phyloP scores from a whole-genome alignment of 2,329 filamentous ascomycete genomes.

The Venturia aucupariae region DNA sequence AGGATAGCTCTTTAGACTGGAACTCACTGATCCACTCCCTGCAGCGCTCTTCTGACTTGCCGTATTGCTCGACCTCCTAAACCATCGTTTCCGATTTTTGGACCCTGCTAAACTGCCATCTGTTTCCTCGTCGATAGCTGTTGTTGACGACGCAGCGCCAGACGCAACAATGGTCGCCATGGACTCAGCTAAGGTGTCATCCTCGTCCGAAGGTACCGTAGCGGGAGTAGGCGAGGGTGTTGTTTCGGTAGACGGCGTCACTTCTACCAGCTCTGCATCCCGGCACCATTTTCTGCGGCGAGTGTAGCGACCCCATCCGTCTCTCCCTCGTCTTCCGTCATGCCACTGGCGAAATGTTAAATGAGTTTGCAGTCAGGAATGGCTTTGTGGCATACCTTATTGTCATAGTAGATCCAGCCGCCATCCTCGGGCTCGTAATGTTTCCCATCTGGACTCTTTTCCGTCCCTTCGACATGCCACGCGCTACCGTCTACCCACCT shows the following conservation, averaged over 20 bases:
- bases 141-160: constrained; percentile 1
- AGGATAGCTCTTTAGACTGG: constrained; percentile 19
- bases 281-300: constrained; percentile 91
- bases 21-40: constrained; percentile 22
- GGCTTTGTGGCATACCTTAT: constrained; percentile 56
- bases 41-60: constrained; percentile 15
- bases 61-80: constrained; percentile 18
- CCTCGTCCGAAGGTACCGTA: constrained; percentile 2
- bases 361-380: neutral
- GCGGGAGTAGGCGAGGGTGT: constrained; percentile 34
- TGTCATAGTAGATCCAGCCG: constrained; percentile 98
- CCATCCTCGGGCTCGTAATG: constrained; percentile 36
- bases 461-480: constrained; percentile 76
- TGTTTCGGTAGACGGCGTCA: constrained; percentile 38
- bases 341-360: constrained; percentile 58
- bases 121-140: constrained; percentile 4
- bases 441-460: constrained; percentile 40
- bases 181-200: neutral
- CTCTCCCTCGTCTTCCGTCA: constrained; percentile 70
- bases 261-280: constrained; percentile 87
- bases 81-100: constrained; percentile 10
- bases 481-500: constrained; percentile 77
- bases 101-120: neutral
- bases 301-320: constrained; percentile 93
- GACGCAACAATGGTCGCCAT: constrained; percentile 7